These are phyloP conservation scores for Solanum tarijense DNA, from an alignment of 257 asterid species.

Conservation along the genomic window DNA sequence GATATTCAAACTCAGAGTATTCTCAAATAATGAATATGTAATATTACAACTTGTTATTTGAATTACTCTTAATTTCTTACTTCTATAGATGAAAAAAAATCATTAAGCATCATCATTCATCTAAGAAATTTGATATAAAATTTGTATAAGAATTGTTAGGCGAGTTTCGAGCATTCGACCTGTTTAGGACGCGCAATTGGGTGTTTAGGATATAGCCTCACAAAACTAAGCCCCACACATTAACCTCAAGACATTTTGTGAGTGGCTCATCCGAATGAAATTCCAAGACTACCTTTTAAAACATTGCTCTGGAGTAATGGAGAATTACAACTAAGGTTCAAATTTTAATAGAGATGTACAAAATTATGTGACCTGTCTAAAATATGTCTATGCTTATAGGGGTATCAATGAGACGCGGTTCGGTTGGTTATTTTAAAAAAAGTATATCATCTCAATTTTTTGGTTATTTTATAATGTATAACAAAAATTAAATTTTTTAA, in stretches of 20 bases:
- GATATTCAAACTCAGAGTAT: neutral
- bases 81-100: too few relatives aligned
- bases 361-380: neutral
- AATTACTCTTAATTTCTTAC: neutral
- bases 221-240: neutral
- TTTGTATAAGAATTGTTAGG: too few relatives aligned
- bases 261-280: neutral
- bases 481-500: too few relatives aligned
- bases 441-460: too few relatives aligned
- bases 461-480: too few relatives aligned
- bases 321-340: neutral
- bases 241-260: neutral
- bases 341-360: neutral
- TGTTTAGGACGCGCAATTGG: too few relatives aligned
- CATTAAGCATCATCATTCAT: neutral
- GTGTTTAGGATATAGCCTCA: neutral
- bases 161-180: neutral
- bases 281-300: neutral
- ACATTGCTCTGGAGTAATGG: neutral
- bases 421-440: too few relatives aligned
- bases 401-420: too few relatives aligned
- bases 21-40: neutral
- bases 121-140: neutral
- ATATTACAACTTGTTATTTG: neutral
- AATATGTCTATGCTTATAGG: neutral